Evolutionary conservation across 495 filamentous ascomycete species (phyloP), one percentile per base, ranked within the genome.

Genomic region (Acidomyces sp.): DNA sequence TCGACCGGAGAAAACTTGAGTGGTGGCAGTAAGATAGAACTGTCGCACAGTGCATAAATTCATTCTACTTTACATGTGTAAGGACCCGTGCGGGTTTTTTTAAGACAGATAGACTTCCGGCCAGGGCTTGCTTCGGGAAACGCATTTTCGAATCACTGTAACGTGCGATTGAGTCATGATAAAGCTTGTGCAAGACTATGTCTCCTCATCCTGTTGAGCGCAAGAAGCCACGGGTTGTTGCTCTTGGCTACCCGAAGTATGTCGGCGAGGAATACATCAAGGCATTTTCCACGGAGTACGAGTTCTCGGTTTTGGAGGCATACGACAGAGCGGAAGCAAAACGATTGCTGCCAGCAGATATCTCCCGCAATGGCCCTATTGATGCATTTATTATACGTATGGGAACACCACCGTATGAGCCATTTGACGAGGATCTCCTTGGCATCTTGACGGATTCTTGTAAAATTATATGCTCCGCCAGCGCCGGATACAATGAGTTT

Each of bases 401-500:
- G 7, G 37, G 20, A 15, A 28, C 37, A 6, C 9, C 17, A 17
- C 32, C 30, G 7, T 47, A 47, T 26, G 44, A 47, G 17, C 44
- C 44, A 2, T 65, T 63, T 44, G 62, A 64, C 39, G 46, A 43
- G 12, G 61, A 58, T 13, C 48, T 65, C 17, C 43, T 65, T 13
- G 35, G 25, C 7, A 15, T 48, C 6, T 43, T 64, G 3, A 12
- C 41, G 2, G 57, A 55, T 0, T 20, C 44, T 10, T 62, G 53
- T 34, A 52, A 57, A 25, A 54, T 65, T 37, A 55, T 66, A 23
- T 33, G 41, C n/a, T 61, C 60, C 13, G 55, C 56, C 11, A 46
- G 48, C 17, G 60, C 57, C 1, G 59, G 63, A n/a, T 63, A 54
- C 46, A 58, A 67, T 43, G 56, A 64, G 43, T 60, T 64, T 37